Percentiles rank a stretch among this genome's conserved stretches.
Evolutionary conservation across 2,329 filamentous ascomycete genomes (phyloP).

Genomic region (Aspergillus texensis): DNA sequence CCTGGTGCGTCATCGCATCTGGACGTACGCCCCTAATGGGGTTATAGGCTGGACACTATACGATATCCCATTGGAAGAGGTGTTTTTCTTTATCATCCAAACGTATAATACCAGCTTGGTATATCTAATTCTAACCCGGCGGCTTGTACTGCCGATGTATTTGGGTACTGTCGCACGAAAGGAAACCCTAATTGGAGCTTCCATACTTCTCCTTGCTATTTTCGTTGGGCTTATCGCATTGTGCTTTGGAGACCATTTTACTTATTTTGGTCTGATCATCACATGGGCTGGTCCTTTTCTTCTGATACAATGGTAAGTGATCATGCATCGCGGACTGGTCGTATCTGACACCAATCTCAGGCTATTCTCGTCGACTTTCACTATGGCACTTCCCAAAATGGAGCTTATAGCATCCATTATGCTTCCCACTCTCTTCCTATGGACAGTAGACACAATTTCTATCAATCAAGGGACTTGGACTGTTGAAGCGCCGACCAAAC

Average conservation of each 20-base stretch:
- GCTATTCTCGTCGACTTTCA: slow-evolving; percentile 42
- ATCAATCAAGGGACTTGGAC: slow-evolving; percentile 71
- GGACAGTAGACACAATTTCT: slow-evolving; percentile 71
- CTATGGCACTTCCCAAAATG: slow-evolving; percentile 60
- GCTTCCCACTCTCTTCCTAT: slow-evolving; percentile 69
- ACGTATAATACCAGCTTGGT: slow-evolving; percentile 66
- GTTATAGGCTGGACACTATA: slow-evolving; percentile 65
- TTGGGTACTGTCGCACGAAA: slow-evolving; percentile 44
- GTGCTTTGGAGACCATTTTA: slow-evolving; percentile 50
- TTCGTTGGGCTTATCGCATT: slow-evolving; percentile 43
- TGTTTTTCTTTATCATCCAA: slow-evolving; percentile 78
- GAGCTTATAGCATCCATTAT: slow-evolving; percentile 63
- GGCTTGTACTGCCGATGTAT: slow-evolving; percentile 59
- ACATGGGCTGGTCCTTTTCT: slow-evolving; percentile 69
- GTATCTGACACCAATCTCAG: slow-evolving; percentile 45
- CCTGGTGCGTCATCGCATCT: slow-evolving; percentile 67
- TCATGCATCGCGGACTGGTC: slow-evolving; percentile 53
- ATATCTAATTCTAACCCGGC: slow-evolving; percentile 69
- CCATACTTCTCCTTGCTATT: background rate
- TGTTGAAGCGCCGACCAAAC: slow-evolving; percentile 69
- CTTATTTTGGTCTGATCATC: slow-evolving; percentile 71
- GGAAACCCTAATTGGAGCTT: background rate
- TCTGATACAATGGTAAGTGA: slow-evolving; percentile 59
- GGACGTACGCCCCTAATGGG: slow-evolving; percentile 70
- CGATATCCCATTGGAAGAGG: slow-evolving; percentile 69